Conservation (phyloP, 768 basidiomycete genomes). For the Lenzites betulinus region DNA sequence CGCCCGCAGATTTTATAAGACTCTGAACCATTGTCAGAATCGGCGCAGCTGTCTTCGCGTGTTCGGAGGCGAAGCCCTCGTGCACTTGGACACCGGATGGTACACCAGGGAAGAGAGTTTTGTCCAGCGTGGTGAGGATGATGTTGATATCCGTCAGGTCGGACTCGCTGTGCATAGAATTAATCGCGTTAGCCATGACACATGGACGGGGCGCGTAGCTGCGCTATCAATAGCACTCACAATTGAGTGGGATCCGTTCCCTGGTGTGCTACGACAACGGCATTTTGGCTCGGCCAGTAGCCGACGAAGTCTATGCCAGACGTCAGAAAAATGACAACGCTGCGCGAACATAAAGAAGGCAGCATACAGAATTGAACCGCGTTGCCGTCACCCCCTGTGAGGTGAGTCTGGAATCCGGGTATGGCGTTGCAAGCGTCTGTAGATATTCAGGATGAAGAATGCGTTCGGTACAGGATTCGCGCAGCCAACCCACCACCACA, state of each 20-base stretch:
- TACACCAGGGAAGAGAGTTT: conserved; percentile 58
- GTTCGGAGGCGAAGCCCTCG: conserved; percentile 54
- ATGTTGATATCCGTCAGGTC: conserved; percentile 53
- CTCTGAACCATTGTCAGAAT: conserved; percentile 48
- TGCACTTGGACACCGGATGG: conserved; percentile 47
- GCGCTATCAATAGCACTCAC: conserved; percentile 35
- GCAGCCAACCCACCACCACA: conserved; percentile 37
- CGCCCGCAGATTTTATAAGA: conserved; percentile 40
- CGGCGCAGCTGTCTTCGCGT: conserved; percentile 46
- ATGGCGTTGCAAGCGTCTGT: conserved; percentile 43
- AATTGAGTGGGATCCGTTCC: conserved; percentile 60
- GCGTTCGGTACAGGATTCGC: background rate
- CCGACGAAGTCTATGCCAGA: conserved; percentile 51
- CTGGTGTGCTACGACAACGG: conserved; percentile 62
- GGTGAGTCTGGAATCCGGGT: conserved; percentile 42
- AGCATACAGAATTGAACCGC: conserved; percentile 49
- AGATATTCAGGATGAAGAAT: conserved; percentile 9
- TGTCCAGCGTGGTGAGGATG: conserved; percentile 39
- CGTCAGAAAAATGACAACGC: too few species aligned
- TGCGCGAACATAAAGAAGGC: too few species aligned
- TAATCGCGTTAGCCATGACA: background rate
- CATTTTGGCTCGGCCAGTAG: conserved; percentile 50
- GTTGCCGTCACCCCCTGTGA: conserved; percentile 53
- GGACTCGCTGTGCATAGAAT: conserved; percentile 40
- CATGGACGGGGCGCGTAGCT: background rate